A percentile compares a stretch with the other conserved stretches of the same genome.
Conservation (phyloP, 2,329 filamentous ascomycete genomes). For the Phialophora tarda region DNA sequence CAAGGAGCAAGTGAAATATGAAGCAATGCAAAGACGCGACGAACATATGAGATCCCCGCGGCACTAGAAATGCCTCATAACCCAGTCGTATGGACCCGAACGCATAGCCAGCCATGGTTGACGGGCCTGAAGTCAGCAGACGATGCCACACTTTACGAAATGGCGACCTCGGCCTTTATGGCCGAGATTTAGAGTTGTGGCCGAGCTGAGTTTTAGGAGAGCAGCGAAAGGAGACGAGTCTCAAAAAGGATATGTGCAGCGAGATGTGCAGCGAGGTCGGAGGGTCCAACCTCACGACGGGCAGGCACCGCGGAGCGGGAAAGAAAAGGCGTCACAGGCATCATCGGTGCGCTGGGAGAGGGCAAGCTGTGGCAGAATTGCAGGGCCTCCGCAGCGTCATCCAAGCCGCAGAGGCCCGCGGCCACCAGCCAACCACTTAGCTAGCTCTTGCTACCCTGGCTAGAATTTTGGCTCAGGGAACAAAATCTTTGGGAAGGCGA, state of each 20-base stretch:
- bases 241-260: not conserved
- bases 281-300: not conserved
- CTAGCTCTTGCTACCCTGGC: constrained; percentile 13
- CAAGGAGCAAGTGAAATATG: not conserved
- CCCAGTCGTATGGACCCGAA: not conserved
- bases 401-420: constrained; percentile 9
- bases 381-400: constrained; percentile 23
- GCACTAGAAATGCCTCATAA: not conserved
- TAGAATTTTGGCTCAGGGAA: constrained; percentile 13
- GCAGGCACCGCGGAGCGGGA: not conserved
- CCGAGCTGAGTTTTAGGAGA: constrained; percentile 1
- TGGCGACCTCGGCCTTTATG: not conserved
- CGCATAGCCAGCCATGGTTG: not conserved
- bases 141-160: not conserved
- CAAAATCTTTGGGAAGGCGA: constrained; percentile 30
- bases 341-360: not conserved
- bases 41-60: not conserved
- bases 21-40: not conserved
- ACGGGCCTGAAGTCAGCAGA: not conserved
- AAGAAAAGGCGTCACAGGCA: constrained; percentile 5
- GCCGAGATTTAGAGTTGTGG: constrained; percentile 8
- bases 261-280: constrained; percentile 7
- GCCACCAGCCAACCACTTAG: constrained; percentile 14
- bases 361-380: not conserved
- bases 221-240: constrained; percentile 1